Percentiles rank a stretch among this genome's conserved stretches.
phyloP scores from a whole-genome alignment of 2,329 filamentous ascomycete genomes.

The Raffaelea albimanens region DNA sequence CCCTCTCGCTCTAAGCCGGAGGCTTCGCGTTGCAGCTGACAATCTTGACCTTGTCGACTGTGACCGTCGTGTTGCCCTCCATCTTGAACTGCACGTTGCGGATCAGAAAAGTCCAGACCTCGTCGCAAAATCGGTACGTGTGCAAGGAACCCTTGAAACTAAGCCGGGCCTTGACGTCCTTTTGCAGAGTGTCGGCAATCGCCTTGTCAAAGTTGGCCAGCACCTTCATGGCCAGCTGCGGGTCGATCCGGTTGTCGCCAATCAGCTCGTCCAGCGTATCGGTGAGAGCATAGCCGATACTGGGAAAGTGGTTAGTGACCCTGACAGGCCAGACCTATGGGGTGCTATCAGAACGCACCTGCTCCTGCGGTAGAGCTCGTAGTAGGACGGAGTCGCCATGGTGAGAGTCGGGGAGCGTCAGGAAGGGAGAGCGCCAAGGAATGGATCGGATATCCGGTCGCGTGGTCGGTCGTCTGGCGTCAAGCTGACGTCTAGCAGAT shows the following conservation, averaged over 20 bases:
- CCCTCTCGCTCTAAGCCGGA: constrained; percentile 1
- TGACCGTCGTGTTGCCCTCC: constrained; percentile 65
- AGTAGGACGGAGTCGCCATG: constrained; percentile 48
- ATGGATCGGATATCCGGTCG: too few species aligned
- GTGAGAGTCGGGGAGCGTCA: too few species aligned
- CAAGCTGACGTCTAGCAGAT: too few species aligned
- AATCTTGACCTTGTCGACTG: constrained; percentile 88
- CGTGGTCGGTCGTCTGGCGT: too few species aligned
- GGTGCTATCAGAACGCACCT: constrained; percentile 54
- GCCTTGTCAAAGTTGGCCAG: constrained; percentile 90
- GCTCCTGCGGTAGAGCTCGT: constrained; percentile 96
- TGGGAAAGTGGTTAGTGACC: too few species aligned
- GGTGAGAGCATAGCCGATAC: constrained; percentile 85
- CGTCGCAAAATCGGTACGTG: constrained; percentile 98
- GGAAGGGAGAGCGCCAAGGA: too few species aligned
- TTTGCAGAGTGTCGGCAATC: constrained; percentile 82
- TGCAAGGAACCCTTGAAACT: constrained; percentile 98
- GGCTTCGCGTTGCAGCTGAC: constrained; percentile 92
- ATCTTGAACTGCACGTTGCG: constrained; percentile 99
- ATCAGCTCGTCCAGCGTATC: constrained; percentile 97
- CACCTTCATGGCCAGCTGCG: constrained; percentile 97
- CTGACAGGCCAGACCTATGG: too few species aligned
- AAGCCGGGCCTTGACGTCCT: constrained; percentile 83
- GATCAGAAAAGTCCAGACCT: constrained; percentile 99
- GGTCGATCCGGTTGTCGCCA: constrained; percentile 88